Base-by-base conservation (phyloP, 1,139 yeast genomes). In the Diutina siamensis region DNA sequence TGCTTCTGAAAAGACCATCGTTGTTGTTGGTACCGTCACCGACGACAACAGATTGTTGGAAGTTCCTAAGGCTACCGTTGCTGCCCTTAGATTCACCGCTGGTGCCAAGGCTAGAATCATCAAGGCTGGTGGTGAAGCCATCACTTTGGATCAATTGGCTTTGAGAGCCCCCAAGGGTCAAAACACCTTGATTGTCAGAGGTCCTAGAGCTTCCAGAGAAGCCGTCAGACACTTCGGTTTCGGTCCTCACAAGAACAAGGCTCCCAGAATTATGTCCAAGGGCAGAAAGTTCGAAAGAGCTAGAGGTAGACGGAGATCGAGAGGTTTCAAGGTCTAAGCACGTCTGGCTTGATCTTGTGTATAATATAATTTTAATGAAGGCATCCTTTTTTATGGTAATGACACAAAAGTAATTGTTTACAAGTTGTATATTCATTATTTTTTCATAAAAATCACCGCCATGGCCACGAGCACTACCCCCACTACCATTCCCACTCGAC, bases 271-370 rank as follows among this genome's bases (percentile, higher is more conserved):
- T 72, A 67, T 76, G 68, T 89, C 97, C 57, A 88, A 80, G 74
- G 98, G 98, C 72, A 92, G 97, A 82, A 94, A 92, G 80, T 92
- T 92, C 81, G 98, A 94, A 83, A 87, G 94, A 76, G 98, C 97
- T 65, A 92, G 98, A 86, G 98, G 98, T 83, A 94, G 86, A 75
- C 83, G 99, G 80, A 83, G 79, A 73, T 89, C 97, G 59, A 87
- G 95, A 82, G 98, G 96, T 80, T 92, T 92, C 98, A 92, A 92
- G 86, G 99, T 94, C 76, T 92, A 92, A 87, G 25, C 32, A 12
- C 34, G 22, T 38, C 15, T 22, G 20, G 18, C 21, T 36, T 8
- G 15, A 36, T 36, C 42, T 22, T 38, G 32, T 38, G 33, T 38
- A 38, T 38, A 38, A n/a, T 25, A 38, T 18, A 19, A 36, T 21